A percentile compares a stretch with the other conserved stretches of the same genome.
Conservation (phyloP, 768 basidiomycete genomes). For the Lactifluus subvellereus region DNA sequence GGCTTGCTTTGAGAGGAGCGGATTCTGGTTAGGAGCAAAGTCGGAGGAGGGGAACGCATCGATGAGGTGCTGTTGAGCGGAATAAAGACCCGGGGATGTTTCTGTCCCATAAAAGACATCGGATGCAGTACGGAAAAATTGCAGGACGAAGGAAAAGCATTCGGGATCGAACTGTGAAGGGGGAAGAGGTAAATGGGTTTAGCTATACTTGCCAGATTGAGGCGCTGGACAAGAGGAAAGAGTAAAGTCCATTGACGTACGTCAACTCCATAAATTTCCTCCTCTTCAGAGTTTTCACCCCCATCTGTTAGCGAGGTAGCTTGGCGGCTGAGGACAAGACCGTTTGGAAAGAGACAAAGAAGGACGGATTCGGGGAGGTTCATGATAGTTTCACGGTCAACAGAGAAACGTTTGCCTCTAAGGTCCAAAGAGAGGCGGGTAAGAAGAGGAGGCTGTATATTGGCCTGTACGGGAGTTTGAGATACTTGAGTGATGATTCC, state of each 20-base stretch:
- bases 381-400: slow-evolving; percentile 98
- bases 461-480: slow-evolving; percentile 58
- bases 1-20: slow-evolving; percentile 90
- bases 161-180: slow-evolving; percentile 84
- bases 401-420: slow-evolving; percentile 83
- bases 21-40: slow-evolving; percentile 71
- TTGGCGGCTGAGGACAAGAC: slow-evolving; percentile 87
- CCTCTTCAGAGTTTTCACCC: slow-evolving; percentile 70
- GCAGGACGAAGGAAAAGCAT: slow-evolving; percentile 89
- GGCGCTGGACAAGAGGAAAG: slow-evolving; percentile 16
- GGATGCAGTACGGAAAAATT: slow-evolving; percentile 85
- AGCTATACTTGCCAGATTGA: slow-evolving; percentile 12
- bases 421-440: slow-evolving; percentile 88
- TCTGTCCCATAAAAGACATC: slow-evolving; percentile 89
- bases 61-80: slow-evolving; percentile 72
- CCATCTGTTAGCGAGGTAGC: slow-evolving; percentile 69
- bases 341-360: slow-evolving; percentile 95
- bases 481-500: slow-evolving; percentile 48
- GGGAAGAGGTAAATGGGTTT: slow-evolving; percentile 18
- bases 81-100: slow-evolving; percentile 63
- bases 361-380: slow-evolving; percentile 96
- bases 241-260: slow-evolving; percentile 47
- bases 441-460: slow-evolving; percentile 80
- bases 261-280: slow-evolving; percentile 94
- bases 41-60: slow-evolving; percentile 56